Conservation (phyloP, 495 filamentous ascomycete genomes). For the Evernia prunastri region DNA sequence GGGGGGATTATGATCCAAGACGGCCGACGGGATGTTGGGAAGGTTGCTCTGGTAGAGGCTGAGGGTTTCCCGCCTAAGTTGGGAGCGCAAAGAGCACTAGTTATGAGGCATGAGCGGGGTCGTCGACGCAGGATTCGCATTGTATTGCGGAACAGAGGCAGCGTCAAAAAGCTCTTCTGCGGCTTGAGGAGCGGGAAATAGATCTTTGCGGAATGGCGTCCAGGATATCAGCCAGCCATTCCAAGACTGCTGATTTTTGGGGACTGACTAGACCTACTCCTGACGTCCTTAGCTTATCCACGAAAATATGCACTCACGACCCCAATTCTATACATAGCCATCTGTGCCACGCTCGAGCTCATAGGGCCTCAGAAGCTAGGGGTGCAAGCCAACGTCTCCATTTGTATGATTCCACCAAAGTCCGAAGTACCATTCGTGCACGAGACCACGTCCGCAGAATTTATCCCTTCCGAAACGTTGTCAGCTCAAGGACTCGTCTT, state of each 20-base stretch:
- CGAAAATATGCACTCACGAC: not conserved
- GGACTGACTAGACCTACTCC: not conserved
- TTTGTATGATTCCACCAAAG: not conserved
- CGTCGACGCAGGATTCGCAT: not conserved
- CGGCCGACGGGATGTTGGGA: slow-evolving; percentile 46
- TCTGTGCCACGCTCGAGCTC: not conserved
- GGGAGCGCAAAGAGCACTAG: not conserved
- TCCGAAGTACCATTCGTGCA: too few relatives aligned
- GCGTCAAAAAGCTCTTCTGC: not conserved
- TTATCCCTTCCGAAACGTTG: not conserved
- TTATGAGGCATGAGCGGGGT: not conserved
- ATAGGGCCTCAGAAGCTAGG: not conserved
- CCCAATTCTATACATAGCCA: not conserved
- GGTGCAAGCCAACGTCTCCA: not conserved
- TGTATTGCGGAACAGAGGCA: not conserved
- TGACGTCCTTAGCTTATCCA: not conserved
- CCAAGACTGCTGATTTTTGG: not conserved
- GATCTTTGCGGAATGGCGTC: not conserved
- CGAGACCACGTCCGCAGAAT: not conserved
- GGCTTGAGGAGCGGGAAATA: not conserved
- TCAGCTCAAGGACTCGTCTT: not conserved
- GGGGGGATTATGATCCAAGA: slow-evolving; percentile 45
- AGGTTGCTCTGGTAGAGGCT: slow-evolving; percentile 33
- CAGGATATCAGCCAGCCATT: not conserved
- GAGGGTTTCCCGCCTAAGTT: not conserved